Evolutionary conservation across 257 asterid genomes (phyloP), one percentile per base, ranked within the genome.

Genomic region (Apocynum venetum): DNA sequence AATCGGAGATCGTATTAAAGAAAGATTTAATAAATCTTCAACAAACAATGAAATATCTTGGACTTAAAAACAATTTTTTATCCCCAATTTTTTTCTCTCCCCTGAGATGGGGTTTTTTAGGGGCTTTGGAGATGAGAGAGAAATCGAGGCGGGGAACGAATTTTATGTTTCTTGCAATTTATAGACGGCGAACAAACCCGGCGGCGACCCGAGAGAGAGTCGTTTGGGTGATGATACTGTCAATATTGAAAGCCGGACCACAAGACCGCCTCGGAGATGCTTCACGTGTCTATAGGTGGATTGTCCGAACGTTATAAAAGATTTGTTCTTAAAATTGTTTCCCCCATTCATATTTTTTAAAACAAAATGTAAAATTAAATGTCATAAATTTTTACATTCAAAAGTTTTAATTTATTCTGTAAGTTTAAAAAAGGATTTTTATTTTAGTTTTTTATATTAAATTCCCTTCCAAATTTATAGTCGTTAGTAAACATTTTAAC

Each of bases 81-180:
- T 35, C 25, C 36, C 41, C 46, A 64, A 36, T 40, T 5, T 2
- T 11, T 25, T 25, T 31, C 31, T 38, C 44, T 6, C 49, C 49
- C 5, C 15, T 19, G 31, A 17, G n/a, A 38, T 13, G 52, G 11
- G 11, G 49, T 67, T 43, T 19, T 6, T 10, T 6, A 8, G 47
- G 49, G 71, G 71, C 4, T 6, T 64, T 2, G 12, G 15, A 17
- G 72, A 67, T 17, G 52, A 17, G 36, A 67, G 72, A 67, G 43
- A 66, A 67, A 38, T 14, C 52, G 1, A 67, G 51, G 49, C 51
- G 72, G 72, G 8, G 48, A 36, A 67, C 6, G 35, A 41, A 12
- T 67, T 67, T 67, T 67, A 40, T 67, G 72, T 67, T 43, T 67
- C 72, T 67, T 41, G 72, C 35, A 41, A 67, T 67, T 67, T 43